A percentile compares a stretch with the other conserved stretches of the same genome.
phyloP scores from a whole-genome alignment of 2,329 filamentous ascomycete genomes.

The Xylaria sp. region DNA sequence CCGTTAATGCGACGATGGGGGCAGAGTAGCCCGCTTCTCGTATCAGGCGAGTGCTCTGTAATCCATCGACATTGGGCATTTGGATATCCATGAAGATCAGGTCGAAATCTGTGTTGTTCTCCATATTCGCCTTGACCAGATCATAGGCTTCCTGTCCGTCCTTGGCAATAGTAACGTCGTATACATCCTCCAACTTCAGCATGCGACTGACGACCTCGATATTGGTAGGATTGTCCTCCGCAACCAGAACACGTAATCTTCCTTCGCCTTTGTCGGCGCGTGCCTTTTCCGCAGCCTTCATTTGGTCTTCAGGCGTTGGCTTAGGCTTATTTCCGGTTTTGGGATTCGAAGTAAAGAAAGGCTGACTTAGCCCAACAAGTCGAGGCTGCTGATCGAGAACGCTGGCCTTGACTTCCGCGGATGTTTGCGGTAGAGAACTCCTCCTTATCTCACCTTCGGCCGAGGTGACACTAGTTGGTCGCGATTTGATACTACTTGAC shows the following conservation, averaged over 20 bases:
- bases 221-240: slow-evolving; percentile 74
- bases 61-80: slow-evolving; percentile 92
- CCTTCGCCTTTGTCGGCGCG: slow-evolving; percentile 69
- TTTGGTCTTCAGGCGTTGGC: slow-evolving; percentile 66
- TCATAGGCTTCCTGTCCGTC: slow-evolving; percentile 90
- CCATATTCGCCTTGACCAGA: slow-evolving; percentile 84
- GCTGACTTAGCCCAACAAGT: slow-evolving; percentile 82
- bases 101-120: slow-evolving; percentile 77
- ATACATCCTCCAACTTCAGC: slow-evolving; percentile 81
- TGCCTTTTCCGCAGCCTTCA: slow-evolving; percentile 73
- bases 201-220: slow-evolving; percentile 70
- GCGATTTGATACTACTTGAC: slow-evolving; percentile 64
- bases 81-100: slow-evolving; percentile 96
- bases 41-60: slow-evolving; percentile 87
- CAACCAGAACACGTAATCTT: slow-evolving; percentile 84
- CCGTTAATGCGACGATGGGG: slow-evolving; percentile 90
- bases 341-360: slow-evolving; percentile 74
- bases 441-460: slow-evolving; percentile 54
- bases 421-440: slow-evolving; percentile 48
- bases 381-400: slow-evolving; percentile 77
- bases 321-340: slow-evolving; percentile 48
- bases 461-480: slow-evolving; percentile 60
- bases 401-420: slow-evolving; percentile 53
- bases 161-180: slow-evolving; percentile 88
- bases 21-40: slow-evolving; percentile 86